Conservation (phyloP, 2,329 filamentous ascomycete species). For the Monosporascus sp. region DNA sequence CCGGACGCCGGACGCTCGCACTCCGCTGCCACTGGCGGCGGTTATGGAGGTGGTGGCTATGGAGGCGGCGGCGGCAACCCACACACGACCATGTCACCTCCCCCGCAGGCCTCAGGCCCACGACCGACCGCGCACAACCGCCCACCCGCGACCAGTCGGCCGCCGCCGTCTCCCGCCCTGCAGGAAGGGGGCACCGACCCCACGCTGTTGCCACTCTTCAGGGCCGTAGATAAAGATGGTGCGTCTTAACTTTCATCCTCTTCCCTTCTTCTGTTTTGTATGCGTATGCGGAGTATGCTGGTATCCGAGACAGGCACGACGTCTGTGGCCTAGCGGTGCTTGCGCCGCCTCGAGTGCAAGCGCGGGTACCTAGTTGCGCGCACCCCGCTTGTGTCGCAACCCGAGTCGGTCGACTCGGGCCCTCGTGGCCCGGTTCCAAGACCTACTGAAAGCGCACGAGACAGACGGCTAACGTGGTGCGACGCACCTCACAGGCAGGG, state of each 20-base stretch:
- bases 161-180: conserved; percentile 60
- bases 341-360: no score
- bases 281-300: neutral
- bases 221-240: conserved; percentile 84
- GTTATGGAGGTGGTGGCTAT: conserved; percentile 1
- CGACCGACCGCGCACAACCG: conserved; percentile 42
- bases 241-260: conserved; percentile 21
- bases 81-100: conserved; percentile 43
- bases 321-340: no score
- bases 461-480: conserved; percentile 1
- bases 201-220: conserved; percentile 79
- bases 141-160: conserved; percentile 52
- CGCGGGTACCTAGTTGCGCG: no score
- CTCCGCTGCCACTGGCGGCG: conserved; percentile 9
- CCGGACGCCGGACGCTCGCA: conserved; percentile 17
- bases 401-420: no score
- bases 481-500: conserved; percentile 51
- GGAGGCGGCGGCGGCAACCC: conserved; percentile 6
- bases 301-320: no score
- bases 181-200: conserved; percentile 54
- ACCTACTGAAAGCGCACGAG: no score
- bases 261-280: neutral
- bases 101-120: conserved; percentile 38
- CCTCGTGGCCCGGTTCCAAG: neutral
- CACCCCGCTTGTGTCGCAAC: no score